Percentiles rank a stretch among this genome's conserved stretches.
phyloP scores from a whole-genome alignment of 1,284 basidiomycete species.

The Wolfiporia cocos region DNA sequence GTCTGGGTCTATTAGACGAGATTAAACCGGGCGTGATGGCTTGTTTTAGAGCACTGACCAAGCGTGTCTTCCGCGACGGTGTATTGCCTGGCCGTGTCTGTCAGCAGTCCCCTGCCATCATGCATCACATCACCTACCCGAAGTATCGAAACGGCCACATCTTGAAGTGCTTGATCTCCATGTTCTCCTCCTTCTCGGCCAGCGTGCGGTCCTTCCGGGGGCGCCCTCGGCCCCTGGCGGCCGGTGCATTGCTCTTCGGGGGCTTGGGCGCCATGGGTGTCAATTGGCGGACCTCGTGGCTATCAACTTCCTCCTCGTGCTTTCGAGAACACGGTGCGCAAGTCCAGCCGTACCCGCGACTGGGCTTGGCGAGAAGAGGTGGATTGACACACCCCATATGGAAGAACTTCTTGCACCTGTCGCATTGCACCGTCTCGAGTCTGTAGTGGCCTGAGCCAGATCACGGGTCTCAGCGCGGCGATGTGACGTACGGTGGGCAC shows the following conservation, averaged over 20 bases:
- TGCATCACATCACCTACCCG: constrained; percentile 52
- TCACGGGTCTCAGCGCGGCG: constrained; percentile 5
- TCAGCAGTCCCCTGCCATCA: constrained; percentile 4
- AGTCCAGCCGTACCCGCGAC: constrained; percentile 96
- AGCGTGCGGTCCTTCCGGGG: constrained; percentile 65
- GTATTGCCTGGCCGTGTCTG: constrained; percentile 55
- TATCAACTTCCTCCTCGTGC: constrained; percentile 86
- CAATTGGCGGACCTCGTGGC: constrained; percentile 49
- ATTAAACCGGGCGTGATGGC: constrained; percentile 14
- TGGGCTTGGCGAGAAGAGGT: constrained; percentile 91
- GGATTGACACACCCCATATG: constrained; percentile 95
- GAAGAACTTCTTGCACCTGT: constrained; percentile 90
- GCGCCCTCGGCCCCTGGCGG: constrained; percentile 59
- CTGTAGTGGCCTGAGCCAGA: constrained; percentile 34
- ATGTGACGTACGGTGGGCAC: constrained; percentile 71
- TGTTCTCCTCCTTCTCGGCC: constrained; percentile 71
- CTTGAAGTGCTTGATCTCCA: constrained; percentile 78
- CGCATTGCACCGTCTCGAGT: constrained; percentile 88
- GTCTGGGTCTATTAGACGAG: constrained; percentile 64
- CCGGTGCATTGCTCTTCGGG: constrained; percentile 62
- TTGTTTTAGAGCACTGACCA: constrained; percentile 38
- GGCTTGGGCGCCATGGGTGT: constrained; percentile 40
- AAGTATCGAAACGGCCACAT: constrained; percentile 98
- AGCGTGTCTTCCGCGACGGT: constrained; percentile 90
- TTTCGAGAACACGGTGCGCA: constrained; percentile 88